phyloP scores from a whole-genome alignment of 352 stramenopile species.

The Bremia lactucae region DNA sequence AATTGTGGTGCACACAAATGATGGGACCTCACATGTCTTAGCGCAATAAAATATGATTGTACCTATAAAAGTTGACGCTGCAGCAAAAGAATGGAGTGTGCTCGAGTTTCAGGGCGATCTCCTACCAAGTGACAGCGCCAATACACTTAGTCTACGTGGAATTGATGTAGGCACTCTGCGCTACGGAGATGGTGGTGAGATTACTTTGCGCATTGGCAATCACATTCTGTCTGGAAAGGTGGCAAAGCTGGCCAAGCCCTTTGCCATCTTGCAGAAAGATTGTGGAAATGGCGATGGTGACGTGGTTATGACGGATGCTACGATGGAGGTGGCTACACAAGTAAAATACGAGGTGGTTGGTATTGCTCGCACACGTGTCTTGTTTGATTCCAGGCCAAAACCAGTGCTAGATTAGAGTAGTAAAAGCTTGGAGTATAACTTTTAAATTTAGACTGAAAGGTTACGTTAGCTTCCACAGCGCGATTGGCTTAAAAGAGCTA shows the following conservation, averaged over 20 bases:
- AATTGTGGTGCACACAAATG: constrained; percentile 1
- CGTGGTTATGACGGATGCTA: background rate
- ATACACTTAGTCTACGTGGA: constrained; percentile 24
- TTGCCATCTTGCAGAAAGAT: constrained; percentile 65
- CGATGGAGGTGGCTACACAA: background rate
- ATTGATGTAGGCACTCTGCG: constrained; percentile 58
- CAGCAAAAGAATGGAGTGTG: constrained; percentile 66
- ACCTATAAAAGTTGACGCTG: constrained; percentile 49
- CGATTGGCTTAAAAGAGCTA: no score
- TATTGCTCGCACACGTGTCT: constrained; percentile 60
- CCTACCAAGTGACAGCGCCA: constrained; percentile 16
- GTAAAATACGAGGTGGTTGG: constrained; percentile 69
- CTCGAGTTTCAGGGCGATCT: constrained; percentile 78
- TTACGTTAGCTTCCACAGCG: no score
- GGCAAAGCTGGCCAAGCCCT: constrained; percentile 52
- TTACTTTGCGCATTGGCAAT: constrained; percentile 76
- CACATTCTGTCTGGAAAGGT: constrained; percentile 72
- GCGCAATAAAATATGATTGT: constrained; percentile 35
- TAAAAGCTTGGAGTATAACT: no score
- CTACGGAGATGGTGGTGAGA: constrained; percentile 40
- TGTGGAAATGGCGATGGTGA: background rate
- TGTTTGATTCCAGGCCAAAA: constrained; percentile 71
- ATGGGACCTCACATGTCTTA: no score
- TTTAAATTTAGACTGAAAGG: no score
- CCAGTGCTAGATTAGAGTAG: constrained; percentile 37